Evolutionary conservation across 2,329 filamentous ascomycete species (phyloP).

Genomic region (Aspergillus neotritici): DNA sequence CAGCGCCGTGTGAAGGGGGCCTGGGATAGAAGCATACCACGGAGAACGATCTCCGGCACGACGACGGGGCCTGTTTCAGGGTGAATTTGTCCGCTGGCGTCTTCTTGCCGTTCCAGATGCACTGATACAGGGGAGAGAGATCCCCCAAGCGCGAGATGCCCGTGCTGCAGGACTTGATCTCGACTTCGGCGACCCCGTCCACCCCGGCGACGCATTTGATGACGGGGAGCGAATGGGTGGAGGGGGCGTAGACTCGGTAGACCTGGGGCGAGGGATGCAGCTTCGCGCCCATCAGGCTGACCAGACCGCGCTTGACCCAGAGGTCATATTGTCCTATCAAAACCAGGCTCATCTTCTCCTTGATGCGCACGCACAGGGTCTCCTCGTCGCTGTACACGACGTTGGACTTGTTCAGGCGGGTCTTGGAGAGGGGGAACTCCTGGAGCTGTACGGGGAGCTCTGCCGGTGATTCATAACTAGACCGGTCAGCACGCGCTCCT

Average conservation of each 20-base stretch:
- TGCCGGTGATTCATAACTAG: slow-evolving; percentile 29
- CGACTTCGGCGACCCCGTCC: slow-evolving; percentile 42
- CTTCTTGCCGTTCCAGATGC: slow-evolving; percentile 46
- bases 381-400: slow-evolving; percentile 35
- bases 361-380: slow-evolving; percentile 36
- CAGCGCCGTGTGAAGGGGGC: neutral
- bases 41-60: slow-evolving; percentile 34
- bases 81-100: slow-evolving; percentile 30
- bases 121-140: slow-evolving; percentile 49
- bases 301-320: slow-evolving; percentile 51
- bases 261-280: slow-evolving; percentile 41
- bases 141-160: slow-evolving; percentile 42
- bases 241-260: slow-evolving; percentile 51
- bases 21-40: slow-evolving; percentile 28
- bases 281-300: slow-evolving; percentile 56
- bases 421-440: slow-evolving; percentile 38
- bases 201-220: slow-evolving; percentile 43
- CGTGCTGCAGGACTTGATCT: slow-evolving; percentile 44
- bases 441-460: slow-evolving; percentile 27
- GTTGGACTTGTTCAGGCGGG: slow-evolving; percentile 31
- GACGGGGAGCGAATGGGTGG: slow-evolving; percentile 52
- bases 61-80: slow-evolving; percentile 21
- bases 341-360: slow-evolving; percentile 37
- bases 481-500: slow-evolving; percentile 11
- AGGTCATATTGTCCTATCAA: slow-evolving; percentile 53